A percentile compares a stretch with the other conserved stretches of the same genome.
Evolutionary conservation across 2,329 filamentous ascomycete genomes (phyloP).

Genomic region (Talaromyces piceae): DNA sequence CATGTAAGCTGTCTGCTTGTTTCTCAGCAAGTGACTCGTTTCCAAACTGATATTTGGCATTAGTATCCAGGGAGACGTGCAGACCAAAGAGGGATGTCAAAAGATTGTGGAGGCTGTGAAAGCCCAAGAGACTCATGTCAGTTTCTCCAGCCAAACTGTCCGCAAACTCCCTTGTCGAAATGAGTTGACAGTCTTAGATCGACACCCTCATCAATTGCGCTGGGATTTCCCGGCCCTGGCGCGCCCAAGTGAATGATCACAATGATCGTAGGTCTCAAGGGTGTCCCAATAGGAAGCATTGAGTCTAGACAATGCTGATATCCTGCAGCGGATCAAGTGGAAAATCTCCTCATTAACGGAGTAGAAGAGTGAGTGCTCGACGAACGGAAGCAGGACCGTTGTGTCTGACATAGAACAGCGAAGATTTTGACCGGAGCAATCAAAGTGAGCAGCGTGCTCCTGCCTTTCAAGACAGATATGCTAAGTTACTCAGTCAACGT

Average conservation of each 20-base stretch:
- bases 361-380: constrained; percentile 7
- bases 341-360: constrained; percentile 10
- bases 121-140: constrained; percentile 17
- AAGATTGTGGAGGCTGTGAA: constrained; percentile 16
- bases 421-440: constrained; percentile 7
- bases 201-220: constrained; percentile 23
- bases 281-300: background rate
- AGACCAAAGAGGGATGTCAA: constrained; percentile 18
- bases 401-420: background rate
- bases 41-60: background rate
- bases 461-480: background rate
- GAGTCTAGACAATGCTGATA: background rate
- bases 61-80: constrained; percentile 21
- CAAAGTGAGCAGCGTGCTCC: constrained; percentile 1
- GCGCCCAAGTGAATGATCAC: constrained; percentile 2
- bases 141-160: background rate
- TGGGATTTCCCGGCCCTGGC: constrained; percentile 14
- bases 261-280: constrained; percentile 7
- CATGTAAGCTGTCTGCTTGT: background rate
- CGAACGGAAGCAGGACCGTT: background rate
- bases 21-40: background rate
- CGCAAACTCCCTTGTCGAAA: background rate
- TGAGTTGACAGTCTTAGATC: background rate
- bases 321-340: constrained; percentile 10
- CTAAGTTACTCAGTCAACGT: constrained; percentile 18